Percentiles rank a stretch among this genome's conserved stretches.
Evolutionary conservation across 192 early-diverging fungal genomes (phyloP).

Genomic region (Jimgerdemannia lactiflua): DNA sequence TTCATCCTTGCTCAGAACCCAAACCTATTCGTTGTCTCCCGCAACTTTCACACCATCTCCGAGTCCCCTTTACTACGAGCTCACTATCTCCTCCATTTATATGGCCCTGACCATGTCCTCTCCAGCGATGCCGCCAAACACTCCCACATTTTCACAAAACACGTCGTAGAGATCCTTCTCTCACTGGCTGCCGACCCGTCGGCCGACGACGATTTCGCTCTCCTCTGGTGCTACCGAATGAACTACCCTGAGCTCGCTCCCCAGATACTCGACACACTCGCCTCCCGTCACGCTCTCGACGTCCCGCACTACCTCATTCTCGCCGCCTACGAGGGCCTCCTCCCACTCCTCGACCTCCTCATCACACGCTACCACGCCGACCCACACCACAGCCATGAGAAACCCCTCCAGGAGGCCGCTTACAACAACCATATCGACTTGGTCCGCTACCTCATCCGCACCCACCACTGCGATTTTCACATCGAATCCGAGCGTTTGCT

Average conservation of each 20-base stretch:
- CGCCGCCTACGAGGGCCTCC: constrained; percentile 17
- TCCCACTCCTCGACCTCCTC: constrained; percentile 21
- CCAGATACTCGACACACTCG: constrained; percentile 8
- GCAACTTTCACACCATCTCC: constrained; percentile 15
- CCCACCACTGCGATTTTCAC: constrained; percentile 18
- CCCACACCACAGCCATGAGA: constrained; percentile 1
- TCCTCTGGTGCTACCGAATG: background rate
- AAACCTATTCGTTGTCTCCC: constrained; percentile 1
- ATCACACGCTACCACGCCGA: constrained; percentile 10
- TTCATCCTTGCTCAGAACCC: constrained; percentile 33
- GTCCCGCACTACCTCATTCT: constrained; percentile 13
- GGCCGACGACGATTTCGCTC: constrained; percentile 11
- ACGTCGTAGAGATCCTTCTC: constrained; percentile 16
- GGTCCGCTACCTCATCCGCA: constrained; percentile 16
- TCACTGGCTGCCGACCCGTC: constrained; percentile 9
- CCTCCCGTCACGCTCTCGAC: background rate
- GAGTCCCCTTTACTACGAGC: constrained; percentile 21
- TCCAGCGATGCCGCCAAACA: constrained; percentile 8
- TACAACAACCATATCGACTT: constrained; percentile 18
- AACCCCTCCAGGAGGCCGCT: constrained; percentile 18
- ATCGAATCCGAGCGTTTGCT: constrained; percentile 16
- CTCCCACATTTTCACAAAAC: constrained; percentile 4
- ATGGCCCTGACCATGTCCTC: constrained; percentile 12
- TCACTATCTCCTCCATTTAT: constrained; percentile 16
- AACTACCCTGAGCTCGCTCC: background rate